Base-by-base conservation (phyloP, 2,329 filamentous ascomycete genomes). In the Aspergillus aculeatus region DNA sequence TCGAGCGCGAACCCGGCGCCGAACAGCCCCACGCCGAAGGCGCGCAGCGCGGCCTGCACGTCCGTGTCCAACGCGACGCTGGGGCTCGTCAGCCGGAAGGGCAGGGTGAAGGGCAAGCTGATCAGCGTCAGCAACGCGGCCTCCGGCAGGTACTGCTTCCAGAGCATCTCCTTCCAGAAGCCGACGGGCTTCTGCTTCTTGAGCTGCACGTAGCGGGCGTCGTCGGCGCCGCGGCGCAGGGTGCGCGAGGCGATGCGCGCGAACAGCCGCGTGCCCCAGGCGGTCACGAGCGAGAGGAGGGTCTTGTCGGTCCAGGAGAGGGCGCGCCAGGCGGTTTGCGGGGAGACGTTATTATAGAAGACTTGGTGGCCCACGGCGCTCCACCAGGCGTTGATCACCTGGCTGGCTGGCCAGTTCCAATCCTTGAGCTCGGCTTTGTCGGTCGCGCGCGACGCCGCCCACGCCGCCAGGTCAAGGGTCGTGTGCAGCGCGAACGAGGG, bases 361-460 rank as follows among this genome's bases (percentile, higher is more conserved):
- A 84, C 74, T 5, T 80, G 80, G n/a, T 78, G 75, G 14, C 84
- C 83, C 47, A 87, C 71, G 23, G 84, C 83, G 57, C 78, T 82
- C 82, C 83, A 86, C 85, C 84, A 87, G 6, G 83, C 84, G 67
- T 85, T 86, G 58, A 78, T 70, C 10, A 86, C 80, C 65, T 82
- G 82, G 2, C 77, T 82, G 4, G 78, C 73, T 1, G 84, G 82
- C 84, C 84, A 86, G 5, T 84, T 71, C 77, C 81, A 84, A 68
- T 88, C 84, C 66, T 87, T 88, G n/a, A 80, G 75, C 58, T 87
- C 84, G 10, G 83, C 79, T n/a, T 80, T 77, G 65, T 85, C 72
- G 7, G 82, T 84, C 53, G 81, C 77, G 24, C 83, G 77, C 1
- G 81, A 81, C 31, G 80, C 75, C 9, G 78, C 77, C 66, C 84